Evolutionary conservation across 2,329 filamentous ascomycete genomes (phyloP), one percentile per base, ranked within the genome.

Genomic region (Neoascochyta sp.): DNA sequence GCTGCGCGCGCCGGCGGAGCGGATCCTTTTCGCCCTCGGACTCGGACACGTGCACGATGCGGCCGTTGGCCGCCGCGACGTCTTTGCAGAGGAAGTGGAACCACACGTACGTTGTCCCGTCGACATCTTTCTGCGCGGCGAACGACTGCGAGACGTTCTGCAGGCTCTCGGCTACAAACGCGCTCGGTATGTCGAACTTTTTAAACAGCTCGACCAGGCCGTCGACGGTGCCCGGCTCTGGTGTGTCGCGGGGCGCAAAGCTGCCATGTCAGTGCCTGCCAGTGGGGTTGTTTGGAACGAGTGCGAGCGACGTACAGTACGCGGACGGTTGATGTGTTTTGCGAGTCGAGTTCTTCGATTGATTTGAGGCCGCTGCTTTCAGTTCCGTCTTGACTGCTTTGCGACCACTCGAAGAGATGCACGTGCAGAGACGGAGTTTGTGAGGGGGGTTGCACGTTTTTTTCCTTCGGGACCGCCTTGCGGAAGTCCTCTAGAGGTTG

Each of bases 81-180:
- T 46, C 41, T 16, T 56, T 57, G 16, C 42, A 47, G n/a, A 60
- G 38, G 16, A 54, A 45, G 24, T 60, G 55, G 16, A 58, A 56
- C 52, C 54, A 59, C 1, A 47, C 31, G 14, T 41, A 46, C 5
- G 27, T 28, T 4, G 43, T 47, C 4, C 40, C 43, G 22, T 48
- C 33, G 2, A 32, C 29, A 16, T 50, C 44, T 18, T 29, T 41
- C 11, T 37, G 40, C 8, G 34, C 39, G n/a, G 51, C 50, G 24
- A 58, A 58, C 0, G 54, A 56, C 13, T 54, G 49, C 12, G 54
- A 51, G 9, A 51, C 45, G n/a, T 32, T 34, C 14, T 54, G 45
- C 7, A 51, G 24, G 9, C 54, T 34, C 22, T 58, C 55, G 1
- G 43, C 36, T 0, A 58, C 22, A 16, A 58, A 60, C 0, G 44